These are phyloP conservation scores for Pseudogymnoascus sp. DNA, from an alignment of 2,329 filamentous ascomycete species.

Conservation along the genomic window DNA sequence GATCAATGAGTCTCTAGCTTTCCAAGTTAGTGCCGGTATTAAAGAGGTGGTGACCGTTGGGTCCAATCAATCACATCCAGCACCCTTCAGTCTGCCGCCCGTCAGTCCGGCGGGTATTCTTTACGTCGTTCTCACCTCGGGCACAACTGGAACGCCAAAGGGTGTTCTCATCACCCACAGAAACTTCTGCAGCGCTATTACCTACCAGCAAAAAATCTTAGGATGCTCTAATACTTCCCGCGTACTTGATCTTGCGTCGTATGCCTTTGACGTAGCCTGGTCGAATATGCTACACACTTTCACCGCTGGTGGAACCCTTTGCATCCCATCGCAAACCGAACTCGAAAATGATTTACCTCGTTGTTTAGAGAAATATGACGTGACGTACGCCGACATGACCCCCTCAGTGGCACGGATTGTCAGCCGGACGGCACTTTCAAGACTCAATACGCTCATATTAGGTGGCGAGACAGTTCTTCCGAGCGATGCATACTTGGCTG, in stretches of 20 bases:
- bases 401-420: conserved; percentile 65
- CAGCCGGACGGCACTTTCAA: conserved; percentile 71
- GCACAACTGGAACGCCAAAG: conserved; percentile 22
- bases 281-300: conserved; percentile 7
- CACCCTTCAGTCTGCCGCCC: not conserved
- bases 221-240: conserved; percentile 9
- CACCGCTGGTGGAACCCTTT: conserved; percentile 32
- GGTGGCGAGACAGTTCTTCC: conserved; percentile 73
- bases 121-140: conserved; percentile 20
- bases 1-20: not conserved
- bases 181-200: not conserved
- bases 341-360: conserved; percentile 65
- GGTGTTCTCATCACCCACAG: conserved; percentile 10
- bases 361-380: conserved; percentile 50
- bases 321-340: conserved; percentile 55
- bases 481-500: conserved; percentile 36
- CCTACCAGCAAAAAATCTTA: not conserved
- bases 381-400: conserved; percentile 29
- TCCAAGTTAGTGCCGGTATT: not conserved
- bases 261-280: conserved; percentile 9
- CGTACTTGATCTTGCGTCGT: conserved; percentile 12
- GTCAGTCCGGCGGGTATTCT: not conserved
- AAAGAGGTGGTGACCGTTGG: not conserved
- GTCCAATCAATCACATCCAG: not conserved
- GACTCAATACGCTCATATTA: conserved; percentile 67